A percentile compares a stretch with the other conserved stretches of the same genome.
Conservation (phyloP, 306 rosid species). For the Gynostemma pentaphyllum region DNA sequence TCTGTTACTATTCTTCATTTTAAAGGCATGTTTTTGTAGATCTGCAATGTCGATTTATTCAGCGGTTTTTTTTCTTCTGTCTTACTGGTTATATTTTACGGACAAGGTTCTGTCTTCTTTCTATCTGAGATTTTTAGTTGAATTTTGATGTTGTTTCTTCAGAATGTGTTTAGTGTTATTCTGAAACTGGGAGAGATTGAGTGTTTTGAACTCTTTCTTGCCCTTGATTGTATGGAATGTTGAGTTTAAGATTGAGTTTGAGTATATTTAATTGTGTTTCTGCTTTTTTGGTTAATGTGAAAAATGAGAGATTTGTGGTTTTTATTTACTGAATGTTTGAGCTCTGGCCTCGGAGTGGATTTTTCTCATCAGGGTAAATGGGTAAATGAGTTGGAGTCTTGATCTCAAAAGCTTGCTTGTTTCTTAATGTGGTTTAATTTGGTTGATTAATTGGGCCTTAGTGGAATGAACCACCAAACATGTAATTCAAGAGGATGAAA, state of each 20-base stretch:
- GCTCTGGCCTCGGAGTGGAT: constrained; percentile 7
- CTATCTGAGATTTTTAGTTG: neutral
- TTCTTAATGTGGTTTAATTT: constrained; percentile 7
- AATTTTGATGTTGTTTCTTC: neutral
- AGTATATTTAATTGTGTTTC: neutral
- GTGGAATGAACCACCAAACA: neutral
- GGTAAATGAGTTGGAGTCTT: constrained; percentile 3
- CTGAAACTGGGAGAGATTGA: constrained; percentile 8
- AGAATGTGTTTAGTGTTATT: neutral
- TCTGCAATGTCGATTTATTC: too few species aligned
- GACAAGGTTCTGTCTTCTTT: neutral
- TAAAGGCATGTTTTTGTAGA: constrained; percentile 10
- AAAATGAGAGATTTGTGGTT: constrained; percentile 1
- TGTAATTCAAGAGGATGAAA: neutral
- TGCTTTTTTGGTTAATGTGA: neutral
- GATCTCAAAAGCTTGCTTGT: constrained; percentile 14
- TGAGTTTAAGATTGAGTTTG: neutral
- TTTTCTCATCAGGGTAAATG: neutral
- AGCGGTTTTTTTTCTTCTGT: constrained; percentile 1
- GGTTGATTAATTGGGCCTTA: constrained; percentile 4
- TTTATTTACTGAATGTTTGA: neutral
- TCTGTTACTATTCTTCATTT: neutral
- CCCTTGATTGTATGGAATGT: constrained; percentile 6
- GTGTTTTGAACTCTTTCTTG: neutral
- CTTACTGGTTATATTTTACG: neutral